phyloP scores from a whole-genome alignment of 1,284 basidiomycete genomes.

The Pascua sp. region DNA sequence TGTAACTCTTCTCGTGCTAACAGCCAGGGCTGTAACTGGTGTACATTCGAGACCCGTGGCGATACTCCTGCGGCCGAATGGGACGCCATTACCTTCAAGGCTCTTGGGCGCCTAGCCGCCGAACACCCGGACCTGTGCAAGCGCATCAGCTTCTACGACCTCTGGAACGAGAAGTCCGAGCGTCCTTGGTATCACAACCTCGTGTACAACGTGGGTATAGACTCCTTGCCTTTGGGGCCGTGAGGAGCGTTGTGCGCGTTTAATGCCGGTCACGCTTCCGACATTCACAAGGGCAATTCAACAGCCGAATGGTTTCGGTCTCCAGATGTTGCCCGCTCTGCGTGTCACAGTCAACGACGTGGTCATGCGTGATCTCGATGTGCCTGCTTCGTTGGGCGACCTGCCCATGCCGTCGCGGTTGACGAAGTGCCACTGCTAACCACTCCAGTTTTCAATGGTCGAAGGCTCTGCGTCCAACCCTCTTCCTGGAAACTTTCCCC shows the following conservation, averaged over 20 bases:
- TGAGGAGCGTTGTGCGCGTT: not conserved
- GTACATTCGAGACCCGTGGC: conserved; percentile 53
- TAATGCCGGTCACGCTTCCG: too few species aligned
- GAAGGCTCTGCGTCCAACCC: conserved; percentile 8
- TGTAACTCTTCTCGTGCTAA: not conserved
- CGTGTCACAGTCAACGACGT: not conserved
- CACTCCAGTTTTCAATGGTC: conserved; percentile 3
- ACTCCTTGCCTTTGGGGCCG: not conserved
- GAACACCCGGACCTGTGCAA: conserved; percentile 48
- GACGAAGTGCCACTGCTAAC: not conserved
- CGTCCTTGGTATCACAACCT: conserved; percentile 57
- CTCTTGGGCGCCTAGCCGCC: conserved; percentile 55
- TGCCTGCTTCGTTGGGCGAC: too few species aligned
- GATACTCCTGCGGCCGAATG: conserved; percentile 49
- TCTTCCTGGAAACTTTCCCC: conserved; percentile 21
- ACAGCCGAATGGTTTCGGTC: too few species aligned
- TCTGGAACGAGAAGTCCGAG: conserved; percentile 41
- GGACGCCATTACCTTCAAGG: conserved; percentile 48
- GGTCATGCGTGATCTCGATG: too few species aligned
- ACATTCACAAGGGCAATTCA: too few species aligned
- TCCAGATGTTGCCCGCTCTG: too few species aligned
- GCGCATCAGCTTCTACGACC: conserved; percentile 54
- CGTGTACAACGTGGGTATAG: conserved; percentile 54
- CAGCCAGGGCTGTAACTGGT: conserved; percentile 65
- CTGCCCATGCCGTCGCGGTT: too few species aligned